phyloP scores from a whole-genome alignment of 495 filamentous ascomycete genomes.

The Letharia lupina region DNA sequence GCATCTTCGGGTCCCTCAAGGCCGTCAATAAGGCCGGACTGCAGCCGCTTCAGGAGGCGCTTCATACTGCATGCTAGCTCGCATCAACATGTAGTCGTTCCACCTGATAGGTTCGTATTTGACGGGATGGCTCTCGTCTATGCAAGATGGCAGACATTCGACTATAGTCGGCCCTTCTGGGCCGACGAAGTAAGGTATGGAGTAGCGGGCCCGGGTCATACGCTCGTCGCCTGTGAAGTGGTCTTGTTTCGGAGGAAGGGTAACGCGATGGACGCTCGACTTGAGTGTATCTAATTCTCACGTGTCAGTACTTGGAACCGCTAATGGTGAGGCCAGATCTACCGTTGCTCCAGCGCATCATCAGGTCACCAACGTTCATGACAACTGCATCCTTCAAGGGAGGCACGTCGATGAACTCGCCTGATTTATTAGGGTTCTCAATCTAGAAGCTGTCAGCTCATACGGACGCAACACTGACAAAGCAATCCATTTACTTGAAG shows the following conservation, averaged over 20 bases:
- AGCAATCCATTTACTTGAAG: slow-evolving; percentile 27
- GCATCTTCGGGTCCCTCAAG: background rate
- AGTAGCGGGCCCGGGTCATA: slow-evolving; percentile 40
- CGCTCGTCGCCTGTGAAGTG: slow-evolving; percentile 34
- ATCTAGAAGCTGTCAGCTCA: slow-evolving; percentile 31
- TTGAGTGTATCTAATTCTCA: slow-evolving; percentile 31
- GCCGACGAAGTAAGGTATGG: slow-evolving; percentile 54
- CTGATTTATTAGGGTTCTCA: slow-evolving; percentile 43
- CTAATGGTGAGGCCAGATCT: slow-evolving; percentile 22
- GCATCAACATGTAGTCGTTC: slow-evolving; percentile 35
- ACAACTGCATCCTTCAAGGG: slow-evolving; percentile 51
- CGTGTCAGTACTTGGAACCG: background rate
- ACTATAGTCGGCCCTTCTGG: slow-evolving; percentile 33
- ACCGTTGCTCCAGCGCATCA: slow-evolving; percentile 55
- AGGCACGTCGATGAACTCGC: slow-evolving; percentile 45
- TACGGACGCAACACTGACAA: background rate
- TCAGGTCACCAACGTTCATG: slow-evolving; percentile 59
- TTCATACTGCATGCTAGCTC: slow-evolving; percentile 24
- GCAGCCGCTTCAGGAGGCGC: background rate
- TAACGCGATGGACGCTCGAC: slow-evolving; percentile 51
- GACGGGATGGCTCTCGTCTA: slow-evolving; percentile 44
- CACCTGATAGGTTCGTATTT: slow-evolving; percentile 51
- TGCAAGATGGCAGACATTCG: slow-evolving; percentile 44
- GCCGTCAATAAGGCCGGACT: slow-evolving; percentile 8
- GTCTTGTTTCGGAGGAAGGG: slow-evolving; percentile 25